Conservation (phyloP, 139 green algal genomes). For the Monoraphidium neglectum region DNA sequence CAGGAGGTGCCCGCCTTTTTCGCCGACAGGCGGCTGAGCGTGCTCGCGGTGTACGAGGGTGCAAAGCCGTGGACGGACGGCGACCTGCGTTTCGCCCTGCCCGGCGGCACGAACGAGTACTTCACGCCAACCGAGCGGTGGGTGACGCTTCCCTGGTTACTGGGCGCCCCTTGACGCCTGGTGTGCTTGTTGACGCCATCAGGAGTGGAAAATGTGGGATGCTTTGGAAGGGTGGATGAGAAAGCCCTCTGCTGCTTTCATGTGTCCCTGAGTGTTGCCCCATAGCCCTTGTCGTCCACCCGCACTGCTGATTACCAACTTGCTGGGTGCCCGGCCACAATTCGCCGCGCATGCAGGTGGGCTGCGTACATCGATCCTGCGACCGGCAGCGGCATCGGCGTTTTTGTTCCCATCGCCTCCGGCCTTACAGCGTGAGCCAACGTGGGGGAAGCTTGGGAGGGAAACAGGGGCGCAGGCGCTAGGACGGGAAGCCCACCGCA, state of each 20-base stretch:
- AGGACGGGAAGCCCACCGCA: neutral
- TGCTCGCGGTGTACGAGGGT: conserved; percentile 18
- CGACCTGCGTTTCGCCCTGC: conserved; percentile 6
- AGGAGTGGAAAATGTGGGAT: no score
- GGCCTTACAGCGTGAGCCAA: neutral
- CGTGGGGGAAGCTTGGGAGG: neutral
- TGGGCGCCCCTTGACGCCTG: no score
- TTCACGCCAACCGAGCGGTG: conserved; percentile 21
- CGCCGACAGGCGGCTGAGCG: conserved; percentile 8
- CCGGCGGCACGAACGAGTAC: conserved; percentile 18
- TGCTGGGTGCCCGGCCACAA: no score
- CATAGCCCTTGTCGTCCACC: no score
- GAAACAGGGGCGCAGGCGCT: neutral
- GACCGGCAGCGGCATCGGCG: conserved; percentile 14
- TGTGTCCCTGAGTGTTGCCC: no score
- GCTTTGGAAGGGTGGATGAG: no score
- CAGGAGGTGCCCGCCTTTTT: conserved; percentile 29
- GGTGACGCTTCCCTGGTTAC: no score
- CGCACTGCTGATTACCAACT: no score
- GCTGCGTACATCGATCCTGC: conserved; percentile 24
- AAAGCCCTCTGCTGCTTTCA: no score
- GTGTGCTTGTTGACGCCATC: no score
- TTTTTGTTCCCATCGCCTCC: conserved; percentile 17
- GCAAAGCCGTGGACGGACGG: neutral
- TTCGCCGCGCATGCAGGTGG: no score